These are phyloP conservation scores for Choricystis sp. DNA, from an alignment of 139 green algal species.

Conservation along the genomic window DNA sequence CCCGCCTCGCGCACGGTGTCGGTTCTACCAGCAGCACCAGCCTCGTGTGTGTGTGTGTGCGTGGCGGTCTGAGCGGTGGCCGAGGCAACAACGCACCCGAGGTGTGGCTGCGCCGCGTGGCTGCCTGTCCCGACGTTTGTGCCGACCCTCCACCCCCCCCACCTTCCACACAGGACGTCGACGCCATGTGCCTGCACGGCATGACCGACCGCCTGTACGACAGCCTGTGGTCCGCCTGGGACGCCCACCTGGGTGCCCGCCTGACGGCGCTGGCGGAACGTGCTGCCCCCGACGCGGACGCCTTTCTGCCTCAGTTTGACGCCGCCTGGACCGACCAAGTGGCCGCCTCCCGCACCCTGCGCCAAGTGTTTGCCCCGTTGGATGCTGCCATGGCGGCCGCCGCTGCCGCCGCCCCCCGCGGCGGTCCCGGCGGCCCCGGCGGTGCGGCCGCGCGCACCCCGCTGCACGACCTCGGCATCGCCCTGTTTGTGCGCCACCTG, in stretches of 20 bases:
- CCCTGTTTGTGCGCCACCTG: slow-evolving; percentile 67
- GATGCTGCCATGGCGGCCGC: slow-evolving; percentile 83
- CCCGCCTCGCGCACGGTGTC: too few species aligned
- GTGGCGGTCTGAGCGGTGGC: too few species aligned
- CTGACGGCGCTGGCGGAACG: slow-evolving; percentile 17
- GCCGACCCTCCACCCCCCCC: too few species aligned
- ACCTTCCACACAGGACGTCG: slow-evolving; percentile 48
- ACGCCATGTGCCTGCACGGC: slow-evolving; percentile 89
- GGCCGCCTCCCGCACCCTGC: slow-evolving; percentile 67
- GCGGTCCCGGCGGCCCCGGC: too few species aligned
- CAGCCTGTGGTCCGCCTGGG: slow-evolving; percentile 52
- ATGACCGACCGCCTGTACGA: slow-evolving; percentile 63
- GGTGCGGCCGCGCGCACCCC: slow-evolving; percentile 33
- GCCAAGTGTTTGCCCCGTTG: slow-evolving; percentile 92
- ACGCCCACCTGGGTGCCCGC: slow-evolving; percentile 43
- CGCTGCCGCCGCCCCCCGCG: slow-evolving; percentile 11
- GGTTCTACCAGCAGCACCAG: too few species aligned
- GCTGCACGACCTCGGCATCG: slow-evolving; percentile 69
- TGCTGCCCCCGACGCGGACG: slow-evolving; percentile 29
- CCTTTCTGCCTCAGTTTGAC: slow-evolving; percentile 62
- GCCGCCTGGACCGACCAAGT: slow-evolving; percentile 61
- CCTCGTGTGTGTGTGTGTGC: too few species aligned
- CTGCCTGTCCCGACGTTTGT: not conserved
- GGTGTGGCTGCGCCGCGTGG: too few species aligned
- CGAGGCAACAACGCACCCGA: too few species aligned